Percentiles rank a stretch among this genome's conserved stretches.
Evolutionary conservation across 2,329 filamentous ascomycete species (phyloP).

Genomic region (Fusarium robinianum): DNA sequence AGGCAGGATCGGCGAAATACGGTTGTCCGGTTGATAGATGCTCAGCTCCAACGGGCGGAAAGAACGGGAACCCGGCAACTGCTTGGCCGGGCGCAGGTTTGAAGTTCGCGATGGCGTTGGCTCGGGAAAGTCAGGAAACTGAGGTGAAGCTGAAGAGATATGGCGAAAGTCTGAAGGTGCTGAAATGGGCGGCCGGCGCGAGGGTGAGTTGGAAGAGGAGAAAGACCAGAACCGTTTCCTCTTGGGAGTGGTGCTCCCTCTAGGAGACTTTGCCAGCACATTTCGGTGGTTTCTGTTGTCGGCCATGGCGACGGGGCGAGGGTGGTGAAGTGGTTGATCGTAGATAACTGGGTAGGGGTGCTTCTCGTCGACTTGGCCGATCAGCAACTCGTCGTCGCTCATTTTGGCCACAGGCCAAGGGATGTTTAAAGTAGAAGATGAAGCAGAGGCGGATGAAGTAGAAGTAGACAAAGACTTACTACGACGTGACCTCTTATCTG

Average conservation of each 20-base stretch:
- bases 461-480: constrained; percentile 43
- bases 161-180: constrained; percentile 64
- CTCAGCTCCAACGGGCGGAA: constrained; percentile 63
- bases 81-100: constrained; percentile 32
- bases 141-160: constrained; percentile 54
- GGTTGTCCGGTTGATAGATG: constrained; percentile 49
- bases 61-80: constrained; percentile 38
- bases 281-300: constrained; percentile 22
- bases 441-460: constrained; percentile 24
- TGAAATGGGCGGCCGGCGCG: constrained; percentile 61
- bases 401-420: constrained; percentile 35
- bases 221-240: constrained; percentile 53
- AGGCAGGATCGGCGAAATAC: constrained; percentile 61
- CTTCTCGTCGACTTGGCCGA: constrained; percentile 42
- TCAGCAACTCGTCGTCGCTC: constrained; percentile 39
- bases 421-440: constrained; percentile 30
- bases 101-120: constrained; percentile 28
- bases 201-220: constrained; percentile 48
- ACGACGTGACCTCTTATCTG: constrained; percentile 46
- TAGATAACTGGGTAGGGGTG: constrained; percentile 32
- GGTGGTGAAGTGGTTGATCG: constrained; percentile 38
- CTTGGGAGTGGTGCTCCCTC: constrained; percentile 50
- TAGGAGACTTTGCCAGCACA: constrained; percentile 37
- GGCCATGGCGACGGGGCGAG: constrained; percentile 35
- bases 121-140: constrained; percentile 38